phyloP scores from a whole-genome alignment of 306 rosid species.

The Purshia tridentata region DNA sequence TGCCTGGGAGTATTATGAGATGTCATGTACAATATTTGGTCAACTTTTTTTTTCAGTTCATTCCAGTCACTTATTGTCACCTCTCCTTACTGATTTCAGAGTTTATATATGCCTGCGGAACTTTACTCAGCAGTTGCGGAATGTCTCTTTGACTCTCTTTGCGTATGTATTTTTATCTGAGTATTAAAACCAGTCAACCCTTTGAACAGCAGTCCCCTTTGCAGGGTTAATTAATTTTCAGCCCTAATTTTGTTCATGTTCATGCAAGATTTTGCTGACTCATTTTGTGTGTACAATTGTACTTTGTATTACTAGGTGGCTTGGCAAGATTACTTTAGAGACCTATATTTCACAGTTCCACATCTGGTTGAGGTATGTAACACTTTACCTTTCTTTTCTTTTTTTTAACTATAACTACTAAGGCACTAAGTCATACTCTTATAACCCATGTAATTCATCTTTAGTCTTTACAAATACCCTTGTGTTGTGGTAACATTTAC shows the following conservation, averaged over 20 bases:
- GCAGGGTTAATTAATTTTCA: constrained; percentile 13
- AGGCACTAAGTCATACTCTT: not conserved
- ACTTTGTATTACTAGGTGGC: constrained; percentile 66
- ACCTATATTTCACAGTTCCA: constrained; percentile 99
- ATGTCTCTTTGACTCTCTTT: constrained; percentile 79
- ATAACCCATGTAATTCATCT: not conserved
- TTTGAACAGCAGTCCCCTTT: not conserved
- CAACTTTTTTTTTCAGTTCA: not conserved
- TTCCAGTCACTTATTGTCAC: constrained; percentile 1
- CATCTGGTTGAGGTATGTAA: constrained; percentile 94
- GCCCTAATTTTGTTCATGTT: constrained; percentile 1
- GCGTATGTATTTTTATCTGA: constrained; percentile 63
- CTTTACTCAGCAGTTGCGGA: constrained; percentile 83
- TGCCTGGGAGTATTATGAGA: not conserved
- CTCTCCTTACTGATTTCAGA: constrained; percentile 44
- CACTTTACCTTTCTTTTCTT: not conserved
- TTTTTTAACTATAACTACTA: not conserved
- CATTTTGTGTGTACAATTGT: constrained; percentile 18
- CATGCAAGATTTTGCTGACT: constrained; percentile 14
- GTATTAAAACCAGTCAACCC: constrained; percentile 11
- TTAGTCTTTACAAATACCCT: not conserved
- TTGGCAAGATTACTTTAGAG: constrained; percentile 97
- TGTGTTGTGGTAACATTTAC: not conserved
- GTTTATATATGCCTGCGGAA: constrained; percentile 94
- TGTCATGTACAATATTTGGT: not conserved